Evolutionary conservation across 805 yeast species (phyloP), one percentile per base, ranked within the genome.

Genomic region (Yamadazyma kitorensis): DNA sequence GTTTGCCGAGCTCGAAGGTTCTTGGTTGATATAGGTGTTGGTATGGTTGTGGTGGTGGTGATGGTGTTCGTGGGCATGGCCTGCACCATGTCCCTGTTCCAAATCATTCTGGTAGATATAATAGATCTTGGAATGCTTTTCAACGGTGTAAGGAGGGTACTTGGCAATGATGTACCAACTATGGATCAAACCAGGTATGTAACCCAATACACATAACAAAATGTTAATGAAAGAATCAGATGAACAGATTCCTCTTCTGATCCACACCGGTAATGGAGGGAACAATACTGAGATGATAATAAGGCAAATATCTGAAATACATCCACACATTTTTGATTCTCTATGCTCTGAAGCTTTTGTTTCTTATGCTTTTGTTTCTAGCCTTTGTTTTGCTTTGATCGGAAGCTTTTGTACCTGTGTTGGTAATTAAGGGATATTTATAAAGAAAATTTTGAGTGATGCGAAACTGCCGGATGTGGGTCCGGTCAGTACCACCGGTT

Each of bases 211-310:
- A 27, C 72, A 69, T 29, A 75, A 59, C 17, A 68, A 29, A 17
- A 72, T 52, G 34, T 67, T 59, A 16, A 74, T 53, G 20, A 65
- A 39, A 11, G 76, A 61, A 44, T 82, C 85, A 21, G 61, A 51
- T 2, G 82, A 65, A 45, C 76, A 78, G 11, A 74, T 34, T 1
- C 93, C 93, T 30, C 78, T 61, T 50, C 87, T 68, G 23, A 81
- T 66, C 55, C 78, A 58, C 8, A 84, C 88, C 0, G 89, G 85
- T 9, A 83, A 63, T 0, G 93, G 93, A 2, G 94, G 93, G 51
- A 80, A 68, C 32, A 83, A 64, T 31, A 82, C 68, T 3, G 86
- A 80, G 6, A 79, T 52, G 1, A 78, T 44, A 37, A 79, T 76
- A 11, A 84, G 71, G 10, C 77, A 52, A n/a, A 78, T 51, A 52